Percentiles rank a stretch among this genome's conserved stretches.
Conservation (phyloP, 306 rosid species). For the Pterocarpus macrocarpus region DNA sequence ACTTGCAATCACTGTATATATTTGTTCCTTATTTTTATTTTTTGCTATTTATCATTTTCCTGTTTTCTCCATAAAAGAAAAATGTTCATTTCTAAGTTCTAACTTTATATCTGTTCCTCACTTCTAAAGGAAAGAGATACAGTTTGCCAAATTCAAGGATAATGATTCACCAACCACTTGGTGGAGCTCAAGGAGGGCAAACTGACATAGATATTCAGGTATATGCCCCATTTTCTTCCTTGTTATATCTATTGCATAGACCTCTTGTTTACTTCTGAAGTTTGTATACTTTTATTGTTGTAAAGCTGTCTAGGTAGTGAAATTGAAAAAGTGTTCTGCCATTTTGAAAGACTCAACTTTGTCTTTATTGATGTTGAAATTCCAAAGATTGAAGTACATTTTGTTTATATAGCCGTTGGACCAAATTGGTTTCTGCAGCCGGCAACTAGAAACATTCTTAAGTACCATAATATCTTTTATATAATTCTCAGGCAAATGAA, state of each 20-base stretch:
- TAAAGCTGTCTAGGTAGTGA: slow-evolving; percentile 4
- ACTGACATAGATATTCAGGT: slow-evolving; percentile 93
- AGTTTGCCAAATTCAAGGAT: slow-evolving; percentile 50
- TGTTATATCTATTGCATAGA: background rate
- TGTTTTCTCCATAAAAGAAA: background rate
- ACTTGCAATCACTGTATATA: slow-evolving; percentile 18
- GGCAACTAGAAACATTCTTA: slow-evolving; percentile 16
- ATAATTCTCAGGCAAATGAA: slow-evolving; percentile 81
- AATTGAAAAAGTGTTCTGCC: background rate
- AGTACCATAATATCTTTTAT: slow-evolving; percentile 4
- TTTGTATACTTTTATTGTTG: background rate
- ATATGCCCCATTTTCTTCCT: slow-evolving; percentile 6
- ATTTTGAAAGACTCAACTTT: slow-evolving; percentile 24
- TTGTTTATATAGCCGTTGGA: slow-evolving; percentile 9
- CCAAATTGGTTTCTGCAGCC: background rate
- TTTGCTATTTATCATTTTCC: slow-evolving; percentile 13
- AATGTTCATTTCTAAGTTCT: background rate
- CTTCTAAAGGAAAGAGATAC: slow-evolving; percentile 45
- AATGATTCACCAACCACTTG: slow-evolving; percentile 83
- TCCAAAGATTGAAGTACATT: background rate
- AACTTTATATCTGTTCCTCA: background rate
- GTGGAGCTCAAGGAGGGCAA: slow-evolving; percentile 93
- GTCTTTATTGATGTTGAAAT: background rate
- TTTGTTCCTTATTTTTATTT: slow-evolving; percentile 2
- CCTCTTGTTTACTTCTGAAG: slow-evolving; percentile 10